These are phyloP conservation scores for Sporisorium graminicola DNA, from an alignment of 1,284 basidiomycete species.

Conservation along the genomic window DNA sequence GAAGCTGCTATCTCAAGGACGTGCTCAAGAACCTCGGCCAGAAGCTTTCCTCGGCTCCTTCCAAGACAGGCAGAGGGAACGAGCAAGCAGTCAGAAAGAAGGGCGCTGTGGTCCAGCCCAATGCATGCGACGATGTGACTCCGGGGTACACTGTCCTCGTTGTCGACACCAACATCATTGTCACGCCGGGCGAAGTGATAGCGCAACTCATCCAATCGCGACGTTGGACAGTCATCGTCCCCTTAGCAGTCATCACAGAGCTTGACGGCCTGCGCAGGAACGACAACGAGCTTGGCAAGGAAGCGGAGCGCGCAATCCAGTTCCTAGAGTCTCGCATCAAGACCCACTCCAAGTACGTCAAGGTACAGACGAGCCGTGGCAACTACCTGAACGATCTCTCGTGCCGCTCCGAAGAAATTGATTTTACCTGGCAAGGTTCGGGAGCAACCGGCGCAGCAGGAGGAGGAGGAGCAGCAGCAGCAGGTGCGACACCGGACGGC, in stretches of 20 bases:
- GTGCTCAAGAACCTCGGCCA: conserved; percentile 26
- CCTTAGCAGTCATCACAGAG: conserved; percentile 86
- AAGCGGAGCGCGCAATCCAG: conserved; percentile 78
- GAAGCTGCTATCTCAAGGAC: conserved; percentile 31
- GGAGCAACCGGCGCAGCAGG: background rate
- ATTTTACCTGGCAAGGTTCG: conserved; percentile 73
- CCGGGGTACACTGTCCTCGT: conserved; percentile 91
- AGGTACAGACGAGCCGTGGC: conserved; percentile 93
- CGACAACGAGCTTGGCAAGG: conserved; percentile 75
- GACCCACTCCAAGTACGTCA: conserved; percentile 81
- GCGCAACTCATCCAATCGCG: conserved; percentile 81
- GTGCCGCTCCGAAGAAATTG: conserved; percentile 86
- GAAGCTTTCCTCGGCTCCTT: conserved; percentile 3
- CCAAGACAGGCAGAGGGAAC: conserved; percentile 21
- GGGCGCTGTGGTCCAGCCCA: conserved; percentile 18
- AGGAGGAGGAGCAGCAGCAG: too few species aligned
- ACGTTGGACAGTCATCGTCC: conserved; percentile 88
- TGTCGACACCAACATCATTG: conserved; percentile 91
- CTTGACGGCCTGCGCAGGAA: conserved; percentile 88
- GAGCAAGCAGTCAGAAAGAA: conserved; percentile 58
- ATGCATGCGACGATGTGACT: conserved; percentile 72
- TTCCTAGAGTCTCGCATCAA: conserved; percentile 83
- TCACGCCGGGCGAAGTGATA: conserved; percentile 70
- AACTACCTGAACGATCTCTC: conserved; percentile 89
- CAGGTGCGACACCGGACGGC: conserved; percentile 1